Evolutionary conservation across 495 filamentous ascomycete genomes (phyloP), one percentile per base, ranked within the genome.

Genomic region (Ramalina peruviana): DNA sequence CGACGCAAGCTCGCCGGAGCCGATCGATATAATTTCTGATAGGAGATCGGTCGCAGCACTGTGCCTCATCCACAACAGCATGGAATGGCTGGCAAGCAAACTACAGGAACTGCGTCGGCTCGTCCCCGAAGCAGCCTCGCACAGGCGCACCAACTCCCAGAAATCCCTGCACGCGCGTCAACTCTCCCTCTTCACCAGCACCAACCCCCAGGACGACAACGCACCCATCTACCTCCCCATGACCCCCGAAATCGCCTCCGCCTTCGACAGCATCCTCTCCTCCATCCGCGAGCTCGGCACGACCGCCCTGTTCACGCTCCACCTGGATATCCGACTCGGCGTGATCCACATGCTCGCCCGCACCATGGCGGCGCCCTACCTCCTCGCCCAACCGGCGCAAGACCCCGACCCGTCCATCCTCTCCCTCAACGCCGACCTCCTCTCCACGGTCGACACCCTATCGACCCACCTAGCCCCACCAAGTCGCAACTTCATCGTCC

Each of bases 71-170:
- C 88, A 92, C 61, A 94, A 85, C 51, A 96, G 90, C 72, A 94
- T 95, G 89, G 85, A 92, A 74, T 98, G 92, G 92, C 80, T 98
- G 21, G 81, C 84, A 48, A 82, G 78, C 57, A 87, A 87, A 62
- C 75, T 94, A 16, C 60, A 70, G 12, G 73, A 83, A 47, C 73
- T 97, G 36, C 80, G 90, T 21, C 80, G 84, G 54, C 82, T 94
- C 53, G 85, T 68, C 19, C 62, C 62, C 9, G 60, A 66, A 15
- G 46, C 66, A 2, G 58, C 68, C 4, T 54, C 65, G 20, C 66
- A 65, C 3, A 60, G 64, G 5, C 58, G 64, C 21, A 65, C 66
- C 19, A 37, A 48, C 36, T 59, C 70, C 6, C 60, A 65, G 7
- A 68, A 63, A 27, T 62, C 63, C 21, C 62, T 67, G 17, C 65